Base-by-base conservation (phyloP, 2,329 filamentous ascomycete species). In the Aspergillus novoparasiticus region DNA sequence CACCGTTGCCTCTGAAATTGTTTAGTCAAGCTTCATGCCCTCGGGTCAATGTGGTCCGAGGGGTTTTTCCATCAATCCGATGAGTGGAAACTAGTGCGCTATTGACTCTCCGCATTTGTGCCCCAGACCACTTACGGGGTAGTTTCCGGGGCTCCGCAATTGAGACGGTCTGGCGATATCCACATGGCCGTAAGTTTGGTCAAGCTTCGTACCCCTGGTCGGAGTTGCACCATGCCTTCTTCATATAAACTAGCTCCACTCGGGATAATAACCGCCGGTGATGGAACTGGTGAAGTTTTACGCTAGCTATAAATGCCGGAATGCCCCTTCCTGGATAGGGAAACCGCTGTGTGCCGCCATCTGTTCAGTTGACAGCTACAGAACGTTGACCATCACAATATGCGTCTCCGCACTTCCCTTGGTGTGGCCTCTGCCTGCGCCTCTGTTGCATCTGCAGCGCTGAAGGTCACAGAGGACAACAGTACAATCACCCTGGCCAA, bases 401-500 rank as follows among this genome's bases (percentile, higher is more conserved):
- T 69, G 67, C 65, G 62, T 19, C 30, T 43, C 8, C 50, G 14
- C 6, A 6, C 43, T 56, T 57, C 48, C 12, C 21, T 68, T 2
- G 53, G 56, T 21, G 48, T 64, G 12, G 55, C 58, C 10, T 28
- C 51, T n/a, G 54, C 59, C 5, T 66, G 67, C 56, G 50, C 62
- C 6, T 46, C 64, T 5, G 45, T 65, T 6, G 65, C 58, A 23
- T 56, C 64, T 5, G 64, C 70, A 5, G 59, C 68, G 3, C 64
- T 73, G 16, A 63, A 65, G 11, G 61, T 70, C 30, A 59, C 62
- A 3, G 61, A 73, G 51, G 67, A 67, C 43, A 60, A 64, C n/a
- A 67, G 56, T 16, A 61, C 66, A 10, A 72, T 75, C 60, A 72
- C 66, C 0, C 73, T 85, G 11, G 67, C 73, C 46, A 85, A 84